Conservation (phyloP, 306 rosid species). For the Senna siamea region DNA sequence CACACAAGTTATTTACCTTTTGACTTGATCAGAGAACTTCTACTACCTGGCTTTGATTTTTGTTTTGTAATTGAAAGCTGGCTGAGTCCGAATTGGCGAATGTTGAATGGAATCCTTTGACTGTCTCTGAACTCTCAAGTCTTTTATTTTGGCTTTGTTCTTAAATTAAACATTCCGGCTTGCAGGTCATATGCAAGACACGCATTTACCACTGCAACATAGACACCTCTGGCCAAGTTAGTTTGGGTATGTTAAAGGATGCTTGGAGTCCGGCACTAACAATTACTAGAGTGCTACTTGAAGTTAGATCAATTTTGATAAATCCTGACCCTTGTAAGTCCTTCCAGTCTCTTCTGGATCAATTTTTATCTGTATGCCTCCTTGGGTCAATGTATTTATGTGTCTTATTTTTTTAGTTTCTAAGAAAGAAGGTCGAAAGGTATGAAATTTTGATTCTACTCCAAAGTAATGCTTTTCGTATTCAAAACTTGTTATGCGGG, state of each 20-base stretch:
- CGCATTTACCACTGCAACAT: conserved; percentile 93
- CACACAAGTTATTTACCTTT: conserved; percentile 6
- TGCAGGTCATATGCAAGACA: conserved; percentile 85
- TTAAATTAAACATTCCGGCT: conserved; percentile 15
- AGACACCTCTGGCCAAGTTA: conserved; percentile 61
- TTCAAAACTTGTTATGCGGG: not conserved
- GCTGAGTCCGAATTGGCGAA: not conserved
- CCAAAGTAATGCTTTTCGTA: not conserved
- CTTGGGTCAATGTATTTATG: not conserved
- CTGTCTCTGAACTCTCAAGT: conserved; percentile 1
- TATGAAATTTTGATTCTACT: not conserved
- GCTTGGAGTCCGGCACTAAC: conserved; percentile 97
- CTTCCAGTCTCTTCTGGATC: conserved; percentile 12
- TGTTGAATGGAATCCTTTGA: conserved; percentile 2
- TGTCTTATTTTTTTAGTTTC: not conserved
- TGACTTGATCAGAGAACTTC: not conserved
- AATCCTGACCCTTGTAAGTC: conserved; percentile 86
- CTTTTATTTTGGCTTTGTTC: conserved; percentile 12
- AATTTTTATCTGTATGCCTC: not conserved
- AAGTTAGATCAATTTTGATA: conserved; percentile 66
- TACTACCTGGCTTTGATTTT: conserved; percentile 3
- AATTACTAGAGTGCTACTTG: conserved; percentile 75
- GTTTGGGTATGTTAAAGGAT: conserved; percentile 76
- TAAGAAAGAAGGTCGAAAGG: not conserved
- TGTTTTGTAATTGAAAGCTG: conserved; percentile 2